Conservation (phyloP, 257 asterid species). For the Nicotiana attenuata region DNA sequence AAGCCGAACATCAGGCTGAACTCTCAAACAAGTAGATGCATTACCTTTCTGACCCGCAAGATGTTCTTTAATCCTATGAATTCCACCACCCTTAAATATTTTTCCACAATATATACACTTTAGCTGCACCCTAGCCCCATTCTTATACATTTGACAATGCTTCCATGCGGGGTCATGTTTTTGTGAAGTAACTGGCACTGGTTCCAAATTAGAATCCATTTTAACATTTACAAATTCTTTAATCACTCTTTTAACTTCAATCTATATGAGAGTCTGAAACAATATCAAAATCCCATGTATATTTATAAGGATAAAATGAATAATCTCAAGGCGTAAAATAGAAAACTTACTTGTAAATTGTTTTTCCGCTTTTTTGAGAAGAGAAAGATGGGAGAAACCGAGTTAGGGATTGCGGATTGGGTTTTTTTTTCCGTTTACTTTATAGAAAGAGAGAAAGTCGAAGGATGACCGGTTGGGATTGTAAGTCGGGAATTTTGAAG, state of each 20-base stretch:
- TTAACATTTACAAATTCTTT: not conserved
- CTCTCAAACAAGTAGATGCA: conserved; percentile 89
- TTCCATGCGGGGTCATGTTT: conserved; percentile 99
- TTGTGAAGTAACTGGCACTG: conserved; percentile 74
- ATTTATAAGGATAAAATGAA: not conserved
- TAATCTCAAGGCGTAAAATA: not conserved
- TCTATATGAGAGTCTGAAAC: not conserved
- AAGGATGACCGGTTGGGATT: not conserved
- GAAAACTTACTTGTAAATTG: not conserved
- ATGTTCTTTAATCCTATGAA: conserved; percentile 95
- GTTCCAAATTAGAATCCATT: conserved; percentile 65
- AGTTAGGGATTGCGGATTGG: not conserved
- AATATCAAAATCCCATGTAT: not conserved
- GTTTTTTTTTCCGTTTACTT: not conserved
- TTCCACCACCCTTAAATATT: conserved; percentile 92
- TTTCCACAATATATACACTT: conserved; percentile 90
- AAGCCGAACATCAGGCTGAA: conserved; percentile 68
- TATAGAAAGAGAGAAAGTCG: not conserved
- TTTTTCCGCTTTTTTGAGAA: not conserved
- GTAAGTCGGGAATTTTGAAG: not conserved
- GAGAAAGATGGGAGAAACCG: not conserved
- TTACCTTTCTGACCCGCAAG: conserved; percentile 95
- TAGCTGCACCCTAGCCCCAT: conserved; percentile 75
- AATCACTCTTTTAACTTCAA: not conserved
- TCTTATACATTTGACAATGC: conserved; percentile 87